Base-by-base conservation (phyloP, 169 alveolate species). In the Perkinsus marinus region DNA sequence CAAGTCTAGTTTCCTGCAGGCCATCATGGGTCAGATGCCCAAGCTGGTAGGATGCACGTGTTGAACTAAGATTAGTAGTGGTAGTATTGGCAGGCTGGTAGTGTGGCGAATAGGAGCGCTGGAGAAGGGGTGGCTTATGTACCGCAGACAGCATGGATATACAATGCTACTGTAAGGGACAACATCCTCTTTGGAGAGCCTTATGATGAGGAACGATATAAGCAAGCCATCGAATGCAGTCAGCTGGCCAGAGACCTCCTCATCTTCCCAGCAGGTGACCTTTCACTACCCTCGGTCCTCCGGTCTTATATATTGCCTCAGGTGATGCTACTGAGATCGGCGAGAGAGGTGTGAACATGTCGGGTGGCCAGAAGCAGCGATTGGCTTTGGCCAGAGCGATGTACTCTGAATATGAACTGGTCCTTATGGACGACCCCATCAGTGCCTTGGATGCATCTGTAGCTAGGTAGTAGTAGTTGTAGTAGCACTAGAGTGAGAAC, bases 111-210 rank as follows among this genome's bases (percentile, higher is more conserved):
- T 57, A 2, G 79, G 79, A 57, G 79, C 22, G 79, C 79, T 7
- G 79, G 79, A 6, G 79, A 57, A 30, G 79, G 79, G 26, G 41
- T 95, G 43, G 96, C 96, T 68, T 97, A 96, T 93, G 96, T 95
- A 30, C 94, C 96, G 26, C 95, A 94, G 68, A 94, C 95, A 30
- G 96, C 98, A 0, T 97, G 97, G 97, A 96, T 97, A 17, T 94
- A 93, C 43, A 95, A 93, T 37, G 95, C 95, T 38, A 94, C 96
- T 0, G 93, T 98, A 17, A 95, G 96, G 68, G 98, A 97, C 17
- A 98, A 98, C 94, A 97, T 98, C 68, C 90, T 96, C 22, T 97
- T 97, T 92, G 99, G 98, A 57, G 89, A 91, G 39, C 95, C 95
- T 9, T 94, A 90, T 91, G 96, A 97, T 79, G 93, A n/a, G 41